These are phyloP conservation scores for Pleurozium schreberi DNA, from an alignment of 225 moss, liverwort and hornwort species.

Conservation along the genomic window DNA sequence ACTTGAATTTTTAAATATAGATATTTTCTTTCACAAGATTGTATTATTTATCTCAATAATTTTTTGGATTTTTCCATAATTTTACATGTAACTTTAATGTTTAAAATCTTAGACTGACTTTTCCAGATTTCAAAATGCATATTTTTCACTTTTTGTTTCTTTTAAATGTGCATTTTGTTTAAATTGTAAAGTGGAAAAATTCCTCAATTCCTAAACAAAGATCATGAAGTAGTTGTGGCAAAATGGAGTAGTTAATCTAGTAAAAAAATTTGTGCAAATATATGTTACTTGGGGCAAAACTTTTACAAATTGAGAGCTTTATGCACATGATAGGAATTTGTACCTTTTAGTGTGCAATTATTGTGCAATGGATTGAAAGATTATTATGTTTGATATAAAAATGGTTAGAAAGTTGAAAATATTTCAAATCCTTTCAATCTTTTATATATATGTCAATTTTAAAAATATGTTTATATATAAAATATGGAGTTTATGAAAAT, in stretches of 20 bases:
- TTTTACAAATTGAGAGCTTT: not conserved
- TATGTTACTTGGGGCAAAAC: not conserved
- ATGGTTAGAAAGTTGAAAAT: not conserved
- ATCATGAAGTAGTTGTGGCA: not conserved
- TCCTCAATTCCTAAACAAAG: not conserved
- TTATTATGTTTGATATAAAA: not conserved
- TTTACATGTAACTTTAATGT: not conserved
- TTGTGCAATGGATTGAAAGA: not conserved
- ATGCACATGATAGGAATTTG: rapidly evolving
- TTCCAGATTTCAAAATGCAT: not conserved
- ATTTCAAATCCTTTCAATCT: not conserved
- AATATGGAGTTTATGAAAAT: no score
- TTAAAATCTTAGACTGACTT: not conserved
- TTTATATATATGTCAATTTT: no score
- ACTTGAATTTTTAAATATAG: not conserved
- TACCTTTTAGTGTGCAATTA: not conserved
- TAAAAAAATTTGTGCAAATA: not conserved
- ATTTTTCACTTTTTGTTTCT: not conserved
- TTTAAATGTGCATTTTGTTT: not conserved
- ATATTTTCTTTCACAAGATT: not conserved
- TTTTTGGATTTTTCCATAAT: not conserved
- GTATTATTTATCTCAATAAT: not conserved
- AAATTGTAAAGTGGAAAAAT: not conserved
- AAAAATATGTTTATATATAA: no score
- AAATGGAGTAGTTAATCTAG: not conserved